Base-by-base conservation (phyloP, 1,139 yeast genomes). In the Pichia inconspicua region DNA sequence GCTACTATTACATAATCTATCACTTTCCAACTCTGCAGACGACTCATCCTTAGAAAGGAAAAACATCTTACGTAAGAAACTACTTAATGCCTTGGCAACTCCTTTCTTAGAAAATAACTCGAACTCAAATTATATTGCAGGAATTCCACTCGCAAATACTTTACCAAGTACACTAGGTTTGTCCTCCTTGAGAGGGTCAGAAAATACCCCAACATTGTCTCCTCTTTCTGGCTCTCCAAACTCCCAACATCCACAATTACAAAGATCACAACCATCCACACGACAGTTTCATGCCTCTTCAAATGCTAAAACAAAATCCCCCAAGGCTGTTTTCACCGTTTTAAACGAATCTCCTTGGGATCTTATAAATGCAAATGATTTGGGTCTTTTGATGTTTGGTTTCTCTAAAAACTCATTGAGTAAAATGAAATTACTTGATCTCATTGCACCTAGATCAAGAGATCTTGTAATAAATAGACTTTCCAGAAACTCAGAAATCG, bases 311-410 rank as follows among this genome's bases (percentile, higher is more conserved):
- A 82, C 80, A 51, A 71, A 81, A 0, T 72, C 82, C 3, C 89
- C 90, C 39, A 88, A 83, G 61, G 92, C 95, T 0, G 84, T 89
- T 5, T 84, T 90, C 64, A 88, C 96, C 0, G 86, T 94, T 40
- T 81, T 79, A 12, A 69, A 77, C 19, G 78, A 76, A n/a, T 73
- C 77, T 44, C 97, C 97, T 0, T 90, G 94, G 88, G 67, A 73
- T 22, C 77, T 90, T 42, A 78, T 79, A 57, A 90, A 95, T 8
- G 90, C 95, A 9, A 90, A 90, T 61, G 97, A 90, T 65, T 71
- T 88, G 57, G 96, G 96, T 0, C 85, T 95, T 61, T 72, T 88
- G 54, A 81, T 86, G 71, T 86, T 89, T 68, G 97, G 96, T 17
- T 80, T 85, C 11, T 80, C 86, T 51, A 80, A 81, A 58, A 72